phyloP scores from a whole-genome alignment of 2,329 filamentous ascomycete genomes.

The Pseudogymnoascus sp. region DNA sequence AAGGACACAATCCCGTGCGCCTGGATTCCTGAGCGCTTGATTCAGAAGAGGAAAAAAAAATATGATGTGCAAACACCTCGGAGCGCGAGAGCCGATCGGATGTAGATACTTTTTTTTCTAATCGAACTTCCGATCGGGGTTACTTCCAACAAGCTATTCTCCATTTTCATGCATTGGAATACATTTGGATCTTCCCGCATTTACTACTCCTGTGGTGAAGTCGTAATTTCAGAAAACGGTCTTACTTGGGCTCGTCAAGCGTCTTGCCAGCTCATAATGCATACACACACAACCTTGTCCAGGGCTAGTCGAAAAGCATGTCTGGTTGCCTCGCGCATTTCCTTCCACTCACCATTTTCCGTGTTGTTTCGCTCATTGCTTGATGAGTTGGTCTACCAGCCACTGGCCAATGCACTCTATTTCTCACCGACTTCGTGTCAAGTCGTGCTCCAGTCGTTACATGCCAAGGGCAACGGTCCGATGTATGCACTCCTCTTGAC shows the following conservation, averaged over 20 bases:
- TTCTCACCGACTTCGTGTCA: constrained; percentile 32
- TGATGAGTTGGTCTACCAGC: constrained; percentile 20
- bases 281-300: constrained; percentile 41
- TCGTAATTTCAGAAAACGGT: constrained; percentile 28
- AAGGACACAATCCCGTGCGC: neutral
- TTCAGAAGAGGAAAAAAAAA: neutral
- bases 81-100: neutral
- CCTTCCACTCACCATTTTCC: constrained; percentile 12
- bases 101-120: neutral
- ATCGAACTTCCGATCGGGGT: neutral
- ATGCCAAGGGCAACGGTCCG: constrained; percentile 20
- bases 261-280: constrained; percentile 72
- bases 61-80: neutral
- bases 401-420: constrained; percentile 28
- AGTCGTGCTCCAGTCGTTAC: constrained; percentile 29
- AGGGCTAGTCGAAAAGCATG: constrained; percentile 24
- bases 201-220: constrained; percentile 4
- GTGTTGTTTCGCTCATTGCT: constrained; percentile 7
- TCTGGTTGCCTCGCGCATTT: constrained; percentile 21
- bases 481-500: constrained; percentile 15
- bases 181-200: constrained; percentile 8
- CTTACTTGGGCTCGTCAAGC: constrained; percentile 47
- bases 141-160: constrained; percentile 2
- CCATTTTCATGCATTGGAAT: constrained; percentile 8
- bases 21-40: neutral